phyloP scores from a whole-genome alignment of 345 rosid genomes.

The Eucalyptus urophylla region DNA sequence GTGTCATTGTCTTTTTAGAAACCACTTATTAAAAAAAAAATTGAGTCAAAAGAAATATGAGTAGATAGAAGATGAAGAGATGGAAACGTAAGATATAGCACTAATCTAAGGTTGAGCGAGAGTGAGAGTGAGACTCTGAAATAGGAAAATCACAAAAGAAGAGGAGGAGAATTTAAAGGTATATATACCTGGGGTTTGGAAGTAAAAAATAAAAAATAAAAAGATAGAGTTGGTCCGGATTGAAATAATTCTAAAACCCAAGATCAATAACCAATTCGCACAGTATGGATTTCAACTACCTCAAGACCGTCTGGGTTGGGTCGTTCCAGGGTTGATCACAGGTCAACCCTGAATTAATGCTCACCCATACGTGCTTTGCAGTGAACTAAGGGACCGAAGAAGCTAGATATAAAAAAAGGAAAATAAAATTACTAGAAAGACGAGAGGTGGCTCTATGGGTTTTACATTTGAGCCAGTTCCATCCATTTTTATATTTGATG shows the following conservation, averaged over 20 bases:
- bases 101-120: neutral
- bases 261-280: too few species aligned
- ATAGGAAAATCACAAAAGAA: neutral
- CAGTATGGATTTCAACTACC: too few species aligned
- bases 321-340: accelerated
- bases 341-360: too few species aligned
- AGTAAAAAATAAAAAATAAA: too few species aligned
- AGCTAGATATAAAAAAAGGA: neutral
- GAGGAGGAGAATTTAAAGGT: neutral
- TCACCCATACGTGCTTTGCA: too few species aligned
- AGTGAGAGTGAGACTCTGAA: neutral
- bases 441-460: neutral
- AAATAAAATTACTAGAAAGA: neutral
- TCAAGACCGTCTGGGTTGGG: accelerated
- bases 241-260: too few species aligned
- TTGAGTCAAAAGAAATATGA: neutral
- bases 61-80: neutral
- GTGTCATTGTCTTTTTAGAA: neutral
- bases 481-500: neutral
- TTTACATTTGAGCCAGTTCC: neutral
- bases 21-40: neutral
- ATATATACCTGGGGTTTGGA: neutral
- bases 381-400: too few species aligned
- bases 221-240: accelerated
- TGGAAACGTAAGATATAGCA: neutral